phyloP scores from a whole-genome alignment of 2,329 filamentous ascomycete genomes.

The Exutisphaerella laricina region DNA sequence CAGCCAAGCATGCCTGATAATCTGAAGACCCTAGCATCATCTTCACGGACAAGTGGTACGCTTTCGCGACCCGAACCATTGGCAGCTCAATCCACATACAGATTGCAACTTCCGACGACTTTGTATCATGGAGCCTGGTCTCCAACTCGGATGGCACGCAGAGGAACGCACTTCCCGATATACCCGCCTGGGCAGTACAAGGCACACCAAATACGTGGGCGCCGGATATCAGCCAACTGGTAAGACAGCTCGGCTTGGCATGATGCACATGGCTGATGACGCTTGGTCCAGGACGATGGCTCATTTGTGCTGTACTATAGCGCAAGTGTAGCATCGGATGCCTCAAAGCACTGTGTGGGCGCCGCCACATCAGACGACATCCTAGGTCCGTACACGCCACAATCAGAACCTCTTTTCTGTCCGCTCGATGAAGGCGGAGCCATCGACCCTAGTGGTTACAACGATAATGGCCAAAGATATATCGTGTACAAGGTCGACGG shows the following conservation, averaged over 20 bases:
- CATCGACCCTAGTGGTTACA: slow-evolving; percentile 32
- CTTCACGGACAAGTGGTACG: slow-evolving; percentile 34
- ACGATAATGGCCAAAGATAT: slow-evolving; percentile 31
- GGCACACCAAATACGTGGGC: slow-evolving; percentile 54
- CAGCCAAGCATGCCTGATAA: no score
- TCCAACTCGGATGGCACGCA: slow-evolving; percentile 36
- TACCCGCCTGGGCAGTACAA: slow-evolving; percentile 49
- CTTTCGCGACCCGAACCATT: slow-evolving; percentile 36
- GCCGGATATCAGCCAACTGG: slow-evolving; percentile 52
- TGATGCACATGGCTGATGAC: slow-evolving; percentile 22
- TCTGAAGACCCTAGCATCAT: slow-evolving; percentile 37
- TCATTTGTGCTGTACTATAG: slow-evolving; percentile 35
- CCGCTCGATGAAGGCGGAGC: slow-evolving; percentile 30
- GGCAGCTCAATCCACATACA: slow-evolving; percentile 35
- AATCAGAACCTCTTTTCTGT: slow-evolving; percentile 27
- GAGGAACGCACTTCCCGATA: slow-evolving; percentile 51
- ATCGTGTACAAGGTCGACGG: slow-evolving; percentile 35
- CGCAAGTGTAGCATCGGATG: slow-evolving; percentile 23
- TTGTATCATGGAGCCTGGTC: slow-evolving; percentile 31
- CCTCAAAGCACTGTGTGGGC: slow-evolving; percentile 32
- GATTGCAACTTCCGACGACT: slow-evolving; percentile 36
- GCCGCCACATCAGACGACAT: slow-evolving; percentile 27
- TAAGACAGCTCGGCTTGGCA: slow-evolving; percentile 8
- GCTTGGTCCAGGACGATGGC: slow-evolving; percentile 25
- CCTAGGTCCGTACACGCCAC: slow-evolving; percentile 30